phyloP scores from a whole-genome alignment of 176 grass and related monocot genomes.

The Oryza nivara region DNA sequence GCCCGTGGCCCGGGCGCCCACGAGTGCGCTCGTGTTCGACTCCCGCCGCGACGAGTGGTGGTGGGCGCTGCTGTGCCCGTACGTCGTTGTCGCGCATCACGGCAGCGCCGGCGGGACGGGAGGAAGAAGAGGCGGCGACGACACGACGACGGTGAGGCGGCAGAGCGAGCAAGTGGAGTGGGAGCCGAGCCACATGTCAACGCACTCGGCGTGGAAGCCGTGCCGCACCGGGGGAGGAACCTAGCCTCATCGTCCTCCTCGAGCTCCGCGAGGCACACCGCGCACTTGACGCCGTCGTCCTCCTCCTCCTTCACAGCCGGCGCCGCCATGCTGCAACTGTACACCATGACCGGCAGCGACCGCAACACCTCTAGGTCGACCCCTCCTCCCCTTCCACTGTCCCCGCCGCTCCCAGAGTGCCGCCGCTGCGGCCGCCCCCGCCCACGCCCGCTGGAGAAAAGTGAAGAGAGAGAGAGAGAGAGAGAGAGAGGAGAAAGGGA shows the following conservation, averaged over 20 bases:
- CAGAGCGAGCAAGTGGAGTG: slow-evolving; percentile 76
- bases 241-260: slow-evolving; percentile 57
- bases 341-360: slow-evolving; percentile 46
- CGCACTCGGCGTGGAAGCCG: slow-evolving; percentile 67
- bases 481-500: too few species aligned
- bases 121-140: slow-evolving; percentile 38
- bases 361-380: slow-evolving; percentile 49
- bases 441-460: not conserved
- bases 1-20: not conserved
- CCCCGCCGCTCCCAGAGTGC: too few species aligned
- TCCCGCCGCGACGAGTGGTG: slow-evolving; percentile 64
- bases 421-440: not conserved
- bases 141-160: slow-evolving; percentile 55
- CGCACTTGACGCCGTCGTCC: slow-evolving; percentile 39
- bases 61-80: slow-evolving; percentile 76
- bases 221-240: slow-evolving; percentile 63
- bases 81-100: slow-evolving; percentile 27
- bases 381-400: not conserved
- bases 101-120: slow-evolving; percentile 51
- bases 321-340: slow-evolving; percentile 5
- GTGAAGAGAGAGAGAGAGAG: too few species aligned
- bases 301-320: slow-evolving; percentile 10
- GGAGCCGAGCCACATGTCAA: slow-evolving; percentile 53
- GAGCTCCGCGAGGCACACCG: slow-evolving; percentile 73
- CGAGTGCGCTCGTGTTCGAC: slow-evolving; percentile 74